Conservation (phyloP, 192 early-diverging fungal genomes). For the Obelidium mucronatum region DNA sequence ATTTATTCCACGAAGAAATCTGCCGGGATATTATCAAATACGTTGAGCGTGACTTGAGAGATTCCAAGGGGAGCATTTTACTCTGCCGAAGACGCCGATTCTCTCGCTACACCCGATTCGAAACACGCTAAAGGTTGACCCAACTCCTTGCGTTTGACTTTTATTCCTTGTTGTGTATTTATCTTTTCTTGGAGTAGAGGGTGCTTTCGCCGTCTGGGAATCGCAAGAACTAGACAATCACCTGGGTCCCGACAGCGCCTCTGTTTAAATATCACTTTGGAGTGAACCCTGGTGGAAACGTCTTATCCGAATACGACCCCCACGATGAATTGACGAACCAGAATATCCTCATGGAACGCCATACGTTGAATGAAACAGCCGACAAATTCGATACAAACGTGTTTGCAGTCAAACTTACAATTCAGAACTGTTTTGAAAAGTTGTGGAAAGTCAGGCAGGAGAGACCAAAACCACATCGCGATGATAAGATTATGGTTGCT, state of each 20-base stretch:
- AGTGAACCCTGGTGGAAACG: constrained; percentile 61
- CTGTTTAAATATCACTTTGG: constrained; percentile 61
- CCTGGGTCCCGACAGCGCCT: constrained; percentile 46
- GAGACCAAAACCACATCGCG: constrained; percentile 61
- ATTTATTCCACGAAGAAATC: constrained; percentile 51
- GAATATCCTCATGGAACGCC: constrained; percentile 62
- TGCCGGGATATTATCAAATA: constrained; percentile 64
- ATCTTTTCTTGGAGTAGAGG: too few species aligned
- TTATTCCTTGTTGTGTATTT: not conserved
- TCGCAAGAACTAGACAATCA: constrained; percentile 50
- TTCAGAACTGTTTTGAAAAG: constrained; percentile 43
- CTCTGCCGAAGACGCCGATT: constrained; percentile 74
- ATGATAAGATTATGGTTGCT: constrained; percentile 68
- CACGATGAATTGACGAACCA: constrained; percentile 59
- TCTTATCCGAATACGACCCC: constrained; percentile 58
- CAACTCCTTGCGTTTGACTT: constrained; percentile 13
- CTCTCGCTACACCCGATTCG: constrained; percentile 49
- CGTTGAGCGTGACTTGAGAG: constrained; percentile 57
- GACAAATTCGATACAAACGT: constrained; percentile 36
- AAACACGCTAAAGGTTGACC: constrained; percentile 58
- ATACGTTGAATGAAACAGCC: constrained; percentile 52
- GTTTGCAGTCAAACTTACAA: constrained; percentile 38
- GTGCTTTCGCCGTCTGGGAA: constrained; percentile 72
- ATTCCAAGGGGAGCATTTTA: constrained; percentile 63
- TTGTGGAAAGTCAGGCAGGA: constrained; percentile 40